Conservation (phyloP, 2,329 filamentous ascomycete genomes). For the Epichloe coenophiala region DNA sequence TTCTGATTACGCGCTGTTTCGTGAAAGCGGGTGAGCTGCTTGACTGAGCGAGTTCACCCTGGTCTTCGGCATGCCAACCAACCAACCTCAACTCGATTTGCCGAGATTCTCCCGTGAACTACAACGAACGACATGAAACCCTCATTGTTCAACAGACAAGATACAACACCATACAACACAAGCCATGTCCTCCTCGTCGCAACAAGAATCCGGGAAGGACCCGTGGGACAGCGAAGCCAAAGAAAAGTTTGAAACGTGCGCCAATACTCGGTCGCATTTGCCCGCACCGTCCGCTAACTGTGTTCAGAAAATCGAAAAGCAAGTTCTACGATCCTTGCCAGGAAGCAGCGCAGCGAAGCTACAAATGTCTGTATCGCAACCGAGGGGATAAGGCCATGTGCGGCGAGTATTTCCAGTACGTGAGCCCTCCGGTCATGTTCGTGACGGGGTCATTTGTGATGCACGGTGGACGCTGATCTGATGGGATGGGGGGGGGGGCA, state of each 20-base stretch:
- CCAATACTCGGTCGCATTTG: constrained; percentile 1
- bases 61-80: too few species aligned
- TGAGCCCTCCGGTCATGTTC: constrained; percentile 5
- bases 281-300: background rate
- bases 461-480: constrained; percentile 9
- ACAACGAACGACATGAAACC: constrained; percentile 3
- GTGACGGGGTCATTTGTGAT: background rate
- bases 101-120: constrained; percentile 9
- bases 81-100: background rate
- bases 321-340: constrained; percentile 94
- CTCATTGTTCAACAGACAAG: background rate
- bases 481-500: constrained; percentile 23
- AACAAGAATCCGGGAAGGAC: constrained; percentile 12
- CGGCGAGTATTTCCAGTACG: constrained; percentile 87
- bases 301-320: constrained; percentile 65
- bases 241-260: constrained; percentile 51
- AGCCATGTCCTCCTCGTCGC: constrained; percentile 1
- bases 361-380: constrained; percentile 81
- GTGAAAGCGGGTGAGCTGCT: too few species aligned
- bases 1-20: too few species aligned
- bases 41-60: too few species aligned
- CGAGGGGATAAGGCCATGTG: constrained; percentile 82
- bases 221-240: constrained; percentile 48
- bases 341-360: constrained; percentile 73
- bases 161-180: background rate